A percentile compares a stretch with the other conserved stretches of the same genome.
phyloP scores from a whole-genome alignment of 1,139 yeast species.

The Hyphopichia pseudoburtonii region DNA sequence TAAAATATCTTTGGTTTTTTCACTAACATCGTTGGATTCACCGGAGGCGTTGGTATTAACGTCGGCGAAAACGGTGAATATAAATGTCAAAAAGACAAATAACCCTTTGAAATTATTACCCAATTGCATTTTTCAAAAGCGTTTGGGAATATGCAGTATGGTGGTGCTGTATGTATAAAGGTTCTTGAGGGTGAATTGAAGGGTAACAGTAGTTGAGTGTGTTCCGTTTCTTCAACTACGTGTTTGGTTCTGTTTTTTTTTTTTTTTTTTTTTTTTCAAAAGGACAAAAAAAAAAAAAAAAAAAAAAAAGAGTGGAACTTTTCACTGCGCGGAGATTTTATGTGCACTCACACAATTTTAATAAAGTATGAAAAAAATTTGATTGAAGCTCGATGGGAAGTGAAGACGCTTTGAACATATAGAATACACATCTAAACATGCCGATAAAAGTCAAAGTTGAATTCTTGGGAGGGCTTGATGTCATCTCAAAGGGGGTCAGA shows the following conservation, averaged over 20 bases:
- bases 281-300: neutral
- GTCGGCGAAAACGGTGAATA: neutral
- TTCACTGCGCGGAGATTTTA: too few relatives aligned
- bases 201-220: too few relatives aligned
- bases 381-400: neutral
- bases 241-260: too few relatives aligned
- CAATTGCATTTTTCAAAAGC: too few relatives aligned
- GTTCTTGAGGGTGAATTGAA: too few relatives aligned
- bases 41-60: neutral
- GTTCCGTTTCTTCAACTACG: too few relatives aligned
- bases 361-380: neutral
- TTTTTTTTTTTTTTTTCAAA: neutral
- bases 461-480: slow-evolving; percentile 70
- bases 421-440: slow-evolving; percentile 12
- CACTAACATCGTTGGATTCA: neutral
- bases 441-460: slow-evolving; percentile 39
- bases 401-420: too few relatives aligned
- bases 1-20: too few relatives aligned
- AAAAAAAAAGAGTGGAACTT: too few relatives aligned
- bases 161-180: too few relatives aligned
- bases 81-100: neutral
- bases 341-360: neutral
- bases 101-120: too few relatives aligned
- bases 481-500: slow-evolving; percentile 54
- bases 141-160: too few relatives aligned